Evolutionary conservation across 768 basidiomycete species (phyloP).

Genomic region (Mycena alexandri): DNA sequence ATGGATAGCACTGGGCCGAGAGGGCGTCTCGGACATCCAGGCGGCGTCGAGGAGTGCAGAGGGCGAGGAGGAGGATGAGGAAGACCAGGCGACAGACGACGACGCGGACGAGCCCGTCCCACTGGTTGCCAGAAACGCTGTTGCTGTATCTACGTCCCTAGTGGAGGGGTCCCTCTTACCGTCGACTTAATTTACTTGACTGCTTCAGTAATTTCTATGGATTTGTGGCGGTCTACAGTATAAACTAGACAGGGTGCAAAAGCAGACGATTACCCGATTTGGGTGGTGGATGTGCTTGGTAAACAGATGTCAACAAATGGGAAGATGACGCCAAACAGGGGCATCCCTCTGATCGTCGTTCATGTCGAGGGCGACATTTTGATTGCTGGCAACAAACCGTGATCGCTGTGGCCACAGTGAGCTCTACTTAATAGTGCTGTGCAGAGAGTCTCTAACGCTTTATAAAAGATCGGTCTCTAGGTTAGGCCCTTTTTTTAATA

Average conservation of each 20-base stretch:
- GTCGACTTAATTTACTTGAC: no score
- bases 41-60: neutral
- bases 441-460: no score
- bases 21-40: neutral
- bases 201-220: neutral
- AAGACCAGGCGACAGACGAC: neutral
- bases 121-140: neutral
- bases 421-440: no score
- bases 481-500: no score
- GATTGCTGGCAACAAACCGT: no score
- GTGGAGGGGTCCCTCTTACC: slow-evolving; percentile 9
- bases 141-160: neutral
- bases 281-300: neutral
- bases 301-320: neutral
- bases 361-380: neutral
- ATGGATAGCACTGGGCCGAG: no score
- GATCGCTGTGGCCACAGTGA: no score
- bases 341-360: neutral
- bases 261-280: neutral
- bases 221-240: neutral
- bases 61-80: neutral
- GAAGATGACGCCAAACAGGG: neutral
- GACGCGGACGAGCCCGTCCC: neutral
- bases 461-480: no score
- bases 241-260: neutral